Conservation (phyloP, 2,329 filamentous ascomycete genomes). For the Ilyonectria destructans region DNA sequence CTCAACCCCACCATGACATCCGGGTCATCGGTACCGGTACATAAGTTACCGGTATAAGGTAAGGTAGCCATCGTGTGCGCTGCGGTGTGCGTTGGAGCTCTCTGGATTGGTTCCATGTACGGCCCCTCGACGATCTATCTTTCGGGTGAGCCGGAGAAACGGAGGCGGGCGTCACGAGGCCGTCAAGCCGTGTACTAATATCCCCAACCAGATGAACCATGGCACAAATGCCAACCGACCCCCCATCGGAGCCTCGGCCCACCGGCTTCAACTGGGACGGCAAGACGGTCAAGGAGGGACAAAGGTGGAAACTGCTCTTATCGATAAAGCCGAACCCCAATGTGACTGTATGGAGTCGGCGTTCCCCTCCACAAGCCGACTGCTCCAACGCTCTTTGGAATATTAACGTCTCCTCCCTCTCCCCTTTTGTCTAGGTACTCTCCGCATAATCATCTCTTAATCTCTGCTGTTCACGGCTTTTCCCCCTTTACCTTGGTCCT, state of each 20-base stretch:
- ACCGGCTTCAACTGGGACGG: slow-evolving; percentile 36
- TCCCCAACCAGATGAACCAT: neutral
- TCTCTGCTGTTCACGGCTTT: neutral
- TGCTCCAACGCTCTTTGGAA: slow-evolving; percentile 16
- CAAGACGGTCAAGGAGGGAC: slow-evolving; percentile 25
- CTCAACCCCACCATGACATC: slow-evolving; percentile 28
- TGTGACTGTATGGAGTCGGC: neutral
- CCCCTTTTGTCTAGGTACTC: slow-evolving; percentile 23
- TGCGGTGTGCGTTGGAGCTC: neutral
- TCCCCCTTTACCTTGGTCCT: slow-evolving; percentile 7
- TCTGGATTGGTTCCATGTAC: slow-evolving; percentile 9
- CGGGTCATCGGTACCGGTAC: slow-evolving; percentile 27
- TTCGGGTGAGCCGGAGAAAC: slow-evolving; percentile 18
- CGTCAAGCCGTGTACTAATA: neutral
- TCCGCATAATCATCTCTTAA: slow-evolving; percentile 17
- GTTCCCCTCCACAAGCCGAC: slow-evolving; percentile 6
- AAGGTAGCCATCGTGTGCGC: too few species aligned
- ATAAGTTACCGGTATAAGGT: neutral
- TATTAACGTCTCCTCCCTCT: slow-evolving; percentile 6
- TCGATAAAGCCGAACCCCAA: slow-evolving; percentile 2
- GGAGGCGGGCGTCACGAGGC: slow-evolving; percentile 11
- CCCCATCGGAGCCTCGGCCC: slow-evolving; percentile 46
- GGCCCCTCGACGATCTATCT: neutral
- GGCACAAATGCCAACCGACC: slow-evolving; percentile 5
- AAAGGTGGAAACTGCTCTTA: slow-evolving; percentile 6